Base-by-base conservation (phyloP, 768 basidiomycete genomes). In the Mycena polygramma region DNA sequence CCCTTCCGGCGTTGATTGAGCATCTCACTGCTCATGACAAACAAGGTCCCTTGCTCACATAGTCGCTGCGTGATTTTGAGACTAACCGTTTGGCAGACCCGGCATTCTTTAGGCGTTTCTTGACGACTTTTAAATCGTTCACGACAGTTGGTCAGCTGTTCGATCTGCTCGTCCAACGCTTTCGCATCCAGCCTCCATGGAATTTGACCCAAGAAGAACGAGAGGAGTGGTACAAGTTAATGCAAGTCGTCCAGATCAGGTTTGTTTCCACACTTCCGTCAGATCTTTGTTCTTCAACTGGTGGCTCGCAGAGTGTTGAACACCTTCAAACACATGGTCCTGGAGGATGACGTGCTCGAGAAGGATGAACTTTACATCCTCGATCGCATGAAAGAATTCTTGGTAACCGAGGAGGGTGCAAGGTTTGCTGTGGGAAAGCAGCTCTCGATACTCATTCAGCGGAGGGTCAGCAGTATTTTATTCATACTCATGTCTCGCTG, bases 71-170 rank as follows among this genome's bases (percentile, higher is more conserved):
- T 64, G 67, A n/a, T 65, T 59, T 57, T 37, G 22, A 49, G 8
- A 9, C n/a, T 49, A 10, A 8, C 10, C 48, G 46, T 66, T 58
- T 67, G 74, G 46, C 59, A 93, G 93, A 98, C 79, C 87, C 91
- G 0, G 88, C 88, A 9, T 97, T 92, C 81, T 93, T 87, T 78
- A 91, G 92, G 77, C 92, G 96, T 0, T 99, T 99, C 87, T 81
- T 99, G 72, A 92, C 97, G 89, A 98, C 97, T 0, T 98, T 95
- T 85, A 95, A 96, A 76, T 96, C 95, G 0, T 98, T 99, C 80
- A 94, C 94, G 17, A 91, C 91, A 6, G 83, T 94, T 48, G 89
- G 94, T 63, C 91, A 95, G 52, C 83, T 99, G 11, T 92, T 97
- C 63, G 91, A 95, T 68, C 85, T 93, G 19, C 90, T 99, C 24